Base-by-base conservation (phyloP, 208 protist genomes). In the Vickermania ingenoplastis region DNA sequence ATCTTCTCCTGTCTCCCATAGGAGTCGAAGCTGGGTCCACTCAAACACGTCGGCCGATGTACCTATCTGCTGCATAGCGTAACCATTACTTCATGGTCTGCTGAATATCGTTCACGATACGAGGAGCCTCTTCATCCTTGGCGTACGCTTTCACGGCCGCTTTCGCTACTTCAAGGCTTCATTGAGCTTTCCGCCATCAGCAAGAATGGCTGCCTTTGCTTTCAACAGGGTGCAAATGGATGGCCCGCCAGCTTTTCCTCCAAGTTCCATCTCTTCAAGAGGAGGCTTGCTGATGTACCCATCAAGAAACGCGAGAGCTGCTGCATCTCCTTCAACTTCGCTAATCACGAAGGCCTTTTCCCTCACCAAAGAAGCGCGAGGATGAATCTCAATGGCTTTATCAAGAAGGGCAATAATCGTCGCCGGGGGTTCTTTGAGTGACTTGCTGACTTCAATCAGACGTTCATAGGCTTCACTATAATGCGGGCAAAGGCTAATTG, bases 261-360 rank as follows among this genome's bases (percentile, higher is more conserved):
- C 61, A 14, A 77, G 77, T 31, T 95, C 85, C 45, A 84, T 86
- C 73, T 95, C 86, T 61, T 95, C 81, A 51, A 76, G 79, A 28
- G 89, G 89, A 3, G 89, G 89, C 61, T 83, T 71, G 5, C 56
- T 55, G 31, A 95, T 85, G 13, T 74, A 61, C 7, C 69, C 63
- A 1, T 85, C 81, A 23, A 92, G 77, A 48, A 88, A 92, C 22
- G 56, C 66, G 22, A 95, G 73, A 29, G 85, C 89, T 21, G 59
- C 81, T 27, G 63, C 81, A 59, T 95, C 89, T 31, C 78, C 71
- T n/a, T 77, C 59, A 25, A 80, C 69, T 70, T 95, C 85, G 62
- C 73, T 79, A 52, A 93, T 67, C 41, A 95, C 55, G 53, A 95
- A 95, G 4, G 89, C 86, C 75, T 95, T 95, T 57, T 92, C 85